Evolutionary conservation across 495 filamentous ascomycete genomes (phyloP).

Genomic region (Penicillium paxilli): DNA sequence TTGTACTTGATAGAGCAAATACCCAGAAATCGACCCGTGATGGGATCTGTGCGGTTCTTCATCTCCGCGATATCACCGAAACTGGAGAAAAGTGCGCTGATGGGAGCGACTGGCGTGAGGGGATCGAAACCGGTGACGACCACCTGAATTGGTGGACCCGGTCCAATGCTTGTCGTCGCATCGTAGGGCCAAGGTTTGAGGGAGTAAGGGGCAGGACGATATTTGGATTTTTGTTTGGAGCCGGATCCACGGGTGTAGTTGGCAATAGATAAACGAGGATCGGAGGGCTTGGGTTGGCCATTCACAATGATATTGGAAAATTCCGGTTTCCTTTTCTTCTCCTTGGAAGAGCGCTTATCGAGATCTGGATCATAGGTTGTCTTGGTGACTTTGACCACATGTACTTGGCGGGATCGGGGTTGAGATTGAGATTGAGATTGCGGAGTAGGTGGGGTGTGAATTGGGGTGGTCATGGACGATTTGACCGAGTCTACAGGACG

Average conservation of each 20-base stretch:
- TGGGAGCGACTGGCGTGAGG: slow-evolving; percentile 72
- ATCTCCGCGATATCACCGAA: slow-evolving; percentile 89
- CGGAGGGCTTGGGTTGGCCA: slow-evolving; percentile 67
- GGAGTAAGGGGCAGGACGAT: slow-evolving; percentile 75
- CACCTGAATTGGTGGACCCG: slow-evolving; percentile 84
- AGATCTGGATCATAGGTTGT: slow-evolving; percentile 74
- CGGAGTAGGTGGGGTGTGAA: slow-evolving; percentile 49
- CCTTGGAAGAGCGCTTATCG: slow-evolving; percentile 59
- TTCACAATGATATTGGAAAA: slow-evolving; percentile 68
- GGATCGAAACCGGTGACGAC: slow-evolving; percentile 94
- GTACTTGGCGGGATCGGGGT: slow-evolving; percentile 62
- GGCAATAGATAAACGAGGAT: slow-evolving; percentile 71
- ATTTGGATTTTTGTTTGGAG: slow-evolving; percentile 70
- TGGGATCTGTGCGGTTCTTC: slow-evolving; percentile 87
- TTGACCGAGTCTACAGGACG: slow-evolving; percentile 21
- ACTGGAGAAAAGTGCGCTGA: slow-evolving; percentile 76
- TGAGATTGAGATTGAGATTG: slow-evolving; percentile 62
- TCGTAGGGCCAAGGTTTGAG: slow-evolving; percentile 79
- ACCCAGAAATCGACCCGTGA: slow-evolving; percentile 88
- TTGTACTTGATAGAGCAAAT: slow-evolving; percentile 89
- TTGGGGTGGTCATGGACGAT: slow-evolving; percentile 46
- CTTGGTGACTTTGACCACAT: slow-evolving; percentile 64
- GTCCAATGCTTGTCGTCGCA: slow-evolving; percentile 75
- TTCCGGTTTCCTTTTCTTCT: slow-evolving; percentile 68
- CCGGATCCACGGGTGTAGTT: slow-evolving; percentile 56